Evolutionary conservation across 192 early-diverging fungal genomes (phyloP), one percentile per base, ranked within the genome.

Genomic region (Paraglomus occultum): DNA sequence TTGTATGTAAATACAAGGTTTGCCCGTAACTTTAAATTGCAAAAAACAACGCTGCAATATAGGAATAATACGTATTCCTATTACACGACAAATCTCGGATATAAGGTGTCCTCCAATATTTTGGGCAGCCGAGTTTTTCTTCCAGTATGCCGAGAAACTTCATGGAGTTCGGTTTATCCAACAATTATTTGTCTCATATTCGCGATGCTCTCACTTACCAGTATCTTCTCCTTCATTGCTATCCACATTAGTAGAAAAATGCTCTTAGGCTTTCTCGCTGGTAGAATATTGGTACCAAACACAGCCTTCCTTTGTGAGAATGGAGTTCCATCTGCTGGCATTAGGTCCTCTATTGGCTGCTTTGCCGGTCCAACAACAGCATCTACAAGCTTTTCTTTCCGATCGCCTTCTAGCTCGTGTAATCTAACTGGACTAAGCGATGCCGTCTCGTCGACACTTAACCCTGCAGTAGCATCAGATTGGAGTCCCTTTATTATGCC

Each of bases 201-300:
- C 18, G 60, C 1, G 0, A 8, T n/a, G 60, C 17, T 17, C 60
- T 6, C 8, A 67, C 77, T 77, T 72, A 84, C 83, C 68, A 92
- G 70, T 76, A 88, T 91, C 71, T 89, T 90, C 69, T 92, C 91
- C 53, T 92, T 84, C 38, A 92, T 73, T 7, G 88, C 89, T 63
- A 88, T 85, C 90, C 89, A 91, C 81, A 91, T 89, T 11, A 93
- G 80, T 38, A 85, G 77, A 43, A 91, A 80, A 49, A 93, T 83
- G 57, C 79, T 81, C 45, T 91, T 90, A 45, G 82, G 73, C 73
- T 89, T 85, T 48, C 81, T 79, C 20, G 82, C 78, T 2, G 91
- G 90, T 23, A 93, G 73, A 11, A 89, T 73, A 67, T 93, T 93
- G 46, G 75, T 67, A 42, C 90, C 90, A 72, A 84, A 93, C 53